Conservation (phyloP, 257 asterid genomes). For the Solanum rostratum region DNA sequence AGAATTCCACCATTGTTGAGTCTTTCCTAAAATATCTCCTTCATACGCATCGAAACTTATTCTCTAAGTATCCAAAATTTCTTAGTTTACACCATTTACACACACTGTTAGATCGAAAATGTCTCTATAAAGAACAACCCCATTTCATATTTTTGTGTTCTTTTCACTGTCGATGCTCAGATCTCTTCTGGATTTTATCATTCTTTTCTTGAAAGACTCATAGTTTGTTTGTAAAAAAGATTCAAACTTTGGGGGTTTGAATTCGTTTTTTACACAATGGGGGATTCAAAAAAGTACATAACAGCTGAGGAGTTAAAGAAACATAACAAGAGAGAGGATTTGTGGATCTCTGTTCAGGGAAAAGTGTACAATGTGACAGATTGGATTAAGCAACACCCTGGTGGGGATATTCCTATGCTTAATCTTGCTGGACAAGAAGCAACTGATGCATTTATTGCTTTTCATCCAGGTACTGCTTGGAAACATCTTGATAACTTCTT, state of each 20-base stretch:
- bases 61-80: not conserved
- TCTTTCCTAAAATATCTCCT: not conserved
- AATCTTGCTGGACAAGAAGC: constrained; percentile 37
- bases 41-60: not conserved
- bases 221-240: not conserved
- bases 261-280: not conserved
- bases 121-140: not conserved
- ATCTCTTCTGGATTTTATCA: not conserved
- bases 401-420: constrained; percentile 25
- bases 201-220: not conserved
- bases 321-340: constrained; percentile 22
- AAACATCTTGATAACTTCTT: constrained; percentile 25
- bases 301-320: constrained; percentile 21
- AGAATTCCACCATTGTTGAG: not conserved
- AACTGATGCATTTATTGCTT: constrained; percentile 43
- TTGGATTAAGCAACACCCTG: constrained; percentile 37
- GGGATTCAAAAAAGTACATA: constrained; percentile 13
- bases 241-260: not conserved
- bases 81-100: not conserved
- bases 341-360: constrained; percentile 36
- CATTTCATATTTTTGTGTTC: not conserved
- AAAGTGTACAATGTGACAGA: constrained; percentile 27
- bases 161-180: not conserved
- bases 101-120: not conserved
- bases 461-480: constrained; percentile 42